phyloP scores from a whole-genome alignment of 345 rosid genomes.

The Adansonia digitata region DNA sequence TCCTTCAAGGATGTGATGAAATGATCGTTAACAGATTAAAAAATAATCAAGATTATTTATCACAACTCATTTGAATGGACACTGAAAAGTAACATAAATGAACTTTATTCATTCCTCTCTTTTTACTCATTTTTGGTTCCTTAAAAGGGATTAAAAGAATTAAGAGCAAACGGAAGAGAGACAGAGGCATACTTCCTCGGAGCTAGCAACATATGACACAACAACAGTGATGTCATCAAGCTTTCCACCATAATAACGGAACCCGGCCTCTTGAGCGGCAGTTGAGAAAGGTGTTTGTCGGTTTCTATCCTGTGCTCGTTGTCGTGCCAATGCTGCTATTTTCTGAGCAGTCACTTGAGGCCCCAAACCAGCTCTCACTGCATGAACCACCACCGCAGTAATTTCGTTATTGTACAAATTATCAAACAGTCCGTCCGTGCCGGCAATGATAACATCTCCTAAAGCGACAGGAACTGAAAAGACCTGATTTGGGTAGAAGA shows the following conservation, averaged over 20 bases:
- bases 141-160: no score
- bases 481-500: conserved; percentile 39
- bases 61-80: not conserved
- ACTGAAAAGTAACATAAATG: not conserved
- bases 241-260: conserved; percentile 98
- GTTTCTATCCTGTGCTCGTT: conserved; percentile 84
- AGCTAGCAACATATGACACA: conserved; percentile 66
- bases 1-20: no score
- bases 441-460: conserved; percentile 84
- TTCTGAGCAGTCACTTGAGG: conserved; percentile 98
- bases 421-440: conserved; percentile 96
- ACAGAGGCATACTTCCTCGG: conserved; percentile 32
- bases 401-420: conserved; percentile 94
- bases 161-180: no score
- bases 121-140: no score
- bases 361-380: conserved; percentile 79
- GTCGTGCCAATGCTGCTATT: conserved; percentile 95
- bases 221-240: conserved; percentile 98
- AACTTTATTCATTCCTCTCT: not conserved
- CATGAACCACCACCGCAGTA: conserved; percentile 92
- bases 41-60: not conserved
- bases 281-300: conserved; percentile 98
- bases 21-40: no score
- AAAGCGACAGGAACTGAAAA: conserved; percentile 84
- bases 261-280: conserved; percentile 97